Base-by-base conservation (phyloP, 1,284 basidiomycete species). In the Melampsora medusae region DNA sequence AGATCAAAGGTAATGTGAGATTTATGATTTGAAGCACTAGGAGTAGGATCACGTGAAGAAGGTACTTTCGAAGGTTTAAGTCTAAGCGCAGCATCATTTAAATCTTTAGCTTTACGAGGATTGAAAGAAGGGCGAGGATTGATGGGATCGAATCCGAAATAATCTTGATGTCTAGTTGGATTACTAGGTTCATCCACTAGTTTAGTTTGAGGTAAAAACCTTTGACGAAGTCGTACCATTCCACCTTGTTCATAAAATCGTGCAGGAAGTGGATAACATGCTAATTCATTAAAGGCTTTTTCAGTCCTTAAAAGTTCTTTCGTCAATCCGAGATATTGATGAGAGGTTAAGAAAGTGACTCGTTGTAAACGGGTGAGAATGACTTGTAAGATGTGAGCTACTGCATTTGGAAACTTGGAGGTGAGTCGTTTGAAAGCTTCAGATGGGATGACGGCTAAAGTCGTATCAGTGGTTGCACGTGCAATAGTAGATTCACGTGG, bases 381-480 rank as follows among this genome's bases (percentile, higher is more conserved):
- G 49, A 97, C 94, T 87, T 96, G 93, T 1, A 99, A 95, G 77
- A 99, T 97, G 81, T 98, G 93, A 1, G 95, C 94, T 25, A 93
- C 92, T 0, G 97, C 93, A 81, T 97, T 97, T 0, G 96, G 96
- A 80, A 92, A 97, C 82, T 96, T 94, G 83, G 93, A 92, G 0
- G 95, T 98, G 35, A 87, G 85, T 62, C 93, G 86, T 78, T 90
- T 88, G 85, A 99, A 99, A 4, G 96, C 97, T 82, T 97, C 93
- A 0, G 96, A 95, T 4, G 96, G 97, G 73, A 99, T 98, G 17
- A 99, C 96, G n/a, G 96, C 97, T 9, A 99, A 85, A 0, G 96
- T 98, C 4, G 92, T 93, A 82, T 99, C 96, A 72, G 92, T 91
- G 0, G 90, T 91, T 2, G 96, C 97, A 38, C 95, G 87, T 16